Percentiles rank a stretch among this genome's conserved stretches.
These are phyloP conservation scores for Isoetes taiwanensis DNA, from an alignment of 75 land plant species.

Conservation along the genomic window DNA sequence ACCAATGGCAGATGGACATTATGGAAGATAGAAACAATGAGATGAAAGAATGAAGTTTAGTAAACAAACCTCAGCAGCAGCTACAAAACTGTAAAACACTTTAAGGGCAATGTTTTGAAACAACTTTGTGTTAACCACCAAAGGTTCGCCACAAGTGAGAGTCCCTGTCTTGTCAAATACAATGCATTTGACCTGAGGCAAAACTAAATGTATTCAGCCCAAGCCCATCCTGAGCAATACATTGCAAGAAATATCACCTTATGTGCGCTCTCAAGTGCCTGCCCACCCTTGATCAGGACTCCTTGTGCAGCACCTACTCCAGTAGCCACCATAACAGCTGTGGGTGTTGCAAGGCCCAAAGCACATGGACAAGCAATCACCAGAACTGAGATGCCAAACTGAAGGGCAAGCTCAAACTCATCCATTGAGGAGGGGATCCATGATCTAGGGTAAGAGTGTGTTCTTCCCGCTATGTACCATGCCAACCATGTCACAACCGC, in stretches of 20 bases:
- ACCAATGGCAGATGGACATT: too few relatives aligned
- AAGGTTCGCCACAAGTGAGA: constrained; percentile 74
- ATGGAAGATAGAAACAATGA: too few relatives aligned
- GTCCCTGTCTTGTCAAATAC: constrained; percentile 97
- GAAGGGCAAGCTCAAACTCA: constrained; percentile 26
- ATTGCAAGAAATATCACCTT: too few relatives aligned
- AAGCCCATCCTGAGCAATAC: background rate
- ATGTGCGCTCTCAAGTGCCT: constrained; percentile 19
- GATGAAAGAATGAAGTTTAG: too few relatives aligned
- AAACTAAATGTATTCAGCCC: background rate
- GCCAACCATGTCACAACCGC: constrained; percentile 18
- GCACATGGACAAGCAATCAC: constrained; percentile 32
- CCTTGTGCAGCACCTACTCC: constrained; percentile 26
- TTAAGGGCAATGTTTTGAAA: constrained; percentile 32
- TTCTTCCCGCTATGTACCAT: constrained; percentile 17
- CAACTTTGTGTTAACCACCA: constrained; percentile 54
- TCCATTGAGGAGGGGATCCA: constrained; percentile 25
- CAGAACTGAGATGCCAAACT: constrained; percentile 24
- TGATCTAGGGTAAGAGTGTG: constrained; percentile 14
- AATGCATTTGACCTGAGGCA: constrained; percentile 65
- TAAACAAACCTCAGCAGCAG: constrained; percentile 87
- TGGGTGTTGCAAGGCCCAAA: constrained; percentile 26
- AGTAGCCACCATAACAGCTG: constrained; percentile 32
- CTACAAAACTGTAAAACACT: constrained; percentile 46
- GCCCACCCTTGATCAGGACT: constrained; percentile 29